Evolutionary conservation across 75 land plant species (phyloP).

Genomic region (Chamaecyparis obtusa): DNA sequence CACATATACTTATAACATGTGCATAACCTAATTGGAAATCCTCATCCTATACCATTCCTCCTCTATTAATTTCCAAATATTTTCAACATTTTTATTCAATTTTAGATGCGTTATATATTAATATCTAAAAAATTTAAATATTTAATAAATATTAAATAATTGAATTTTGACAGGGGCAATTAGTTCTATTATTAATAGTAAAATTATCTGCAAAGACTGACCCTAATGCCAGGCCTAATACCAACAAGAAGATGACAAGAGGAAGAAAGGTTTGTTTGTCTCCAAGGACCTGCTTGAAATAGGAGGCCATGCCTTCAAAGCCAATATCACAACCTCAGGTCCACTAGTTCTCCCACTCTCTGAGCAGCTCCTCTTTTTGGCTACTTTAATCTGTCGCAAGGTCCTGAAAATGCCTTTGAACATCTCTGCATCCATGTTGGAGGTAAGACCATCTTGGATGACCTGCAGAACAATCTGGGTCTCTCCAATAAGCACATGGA

Average conservation of each 20-base stretch:
- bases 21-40: too few species aligned
- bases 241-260: slow-evolving; percentile 78
- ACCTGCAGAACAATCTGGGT: slow-evolving; percentile 68
- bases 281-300: slow-evolving; percentile 68
- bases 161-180: too few species aligned
- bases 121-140: too few species aligned
- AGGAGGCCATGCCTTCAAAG: slow-evolving; percentile 65
- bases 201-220: too few species aligned
- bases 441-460: slow-evolving; percentile 74
- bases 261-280: slow-evolving; percentile 64
- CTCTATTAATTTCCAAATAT: too few species aligned
- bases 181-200: too few species aligned
- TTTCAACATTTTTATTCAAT: too few species aligned
- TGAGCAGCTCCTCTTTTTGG: slow-evolving; percentile 63
- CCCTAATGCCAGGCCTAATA: too few species aligned
- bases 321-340: slow-evolving; percentile 70
- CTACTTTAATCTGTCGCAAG: slow-evolving; percentile 35
- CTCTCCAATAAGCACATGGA: slow-evolving; percentile 64
- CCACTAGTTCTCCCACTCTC: slow-evolving; percentile 73
- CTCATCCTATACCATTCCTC: too few species aligned
- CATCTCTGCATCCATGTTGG: slow-evolving; percentile 89
- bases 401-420: slow-evolving; percentile 50
- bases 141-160: too few species aligned
- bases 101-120: too few species aligned
- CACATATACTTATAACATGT: too few species aligned